phyloP scores from a whole-genome alignment of 2,329 filamentous ascomycete genomes.

The Trichoderma oligosporum region DNA sequence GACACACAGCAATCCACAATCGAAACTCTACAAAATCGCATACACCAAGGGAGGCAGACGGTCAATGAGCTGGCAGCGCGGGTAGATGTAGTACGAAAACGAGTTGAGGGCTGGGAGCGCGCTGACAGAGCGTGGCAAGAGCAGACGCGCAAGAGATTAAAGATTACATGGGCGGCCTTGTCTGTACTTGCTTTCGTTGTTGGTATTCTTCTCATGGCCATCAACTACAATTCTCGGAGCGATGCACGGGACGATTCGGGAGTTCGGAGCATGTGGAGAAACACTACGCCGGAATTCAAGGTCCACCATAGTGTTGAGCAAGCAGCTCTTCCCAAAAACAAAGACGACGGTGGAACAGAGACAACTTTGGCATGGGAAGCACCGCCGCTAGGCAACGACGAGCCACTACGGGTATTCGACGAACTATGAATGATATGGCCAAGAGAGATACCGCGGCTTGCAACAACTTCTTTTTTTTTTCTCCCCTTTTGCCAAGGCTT shows the following conservation, averaged over 20 bases:
- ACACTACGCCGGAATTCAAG: not conserved
- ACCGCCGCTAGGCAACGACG: conserved; percentile 30
- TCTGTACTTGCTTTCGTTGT: conserved; percentile 47
- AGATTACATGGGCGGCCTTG: conserved; percentile 60
- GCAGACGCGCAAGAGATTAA: conserved; percentile 59
- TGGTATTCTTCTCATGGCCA: conserved; percentile 40
- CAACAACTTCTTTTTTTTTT: not conserved
- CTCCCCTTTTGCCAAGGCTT: not conserved
- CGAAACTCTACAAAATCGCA: conserved; percentile 56
- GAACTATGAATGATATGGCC: conserved; percentile 40
- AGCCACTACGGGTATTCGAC: conserved; percentile 43
- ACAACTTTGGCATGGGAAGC: conserved; percentile 29
- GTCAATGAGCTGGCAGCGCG: conserved; percentile 58
- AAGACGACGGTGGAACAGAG: conserved; percentile 24
- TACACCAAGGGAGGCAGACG: conserved; percentile 56
- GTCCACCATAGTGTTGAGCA: conserved; percentile 20
- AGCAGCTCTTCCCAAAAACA: conserved; percentile 20
- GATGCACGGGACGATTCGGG: conserved; percentile 8
- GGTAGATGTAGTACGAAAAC: conserved; percentile 59
- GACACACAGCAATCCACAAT: conserved; percentile 63
- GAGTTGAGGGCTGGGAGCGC: conserved; percentile 65
- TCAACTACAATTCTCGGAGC: conserved; percentile 25
- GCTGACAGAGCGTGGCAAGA: conserved; percentile 66
- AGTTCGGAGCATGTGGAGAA: not conserved
- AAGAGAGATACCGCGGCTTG: not conserved